These are phyloP conservation scores for Kwoniella botswanensis DNA, from an alignment of 768 basidiomycete genomes.

Conservation along the genomic window DNA sequence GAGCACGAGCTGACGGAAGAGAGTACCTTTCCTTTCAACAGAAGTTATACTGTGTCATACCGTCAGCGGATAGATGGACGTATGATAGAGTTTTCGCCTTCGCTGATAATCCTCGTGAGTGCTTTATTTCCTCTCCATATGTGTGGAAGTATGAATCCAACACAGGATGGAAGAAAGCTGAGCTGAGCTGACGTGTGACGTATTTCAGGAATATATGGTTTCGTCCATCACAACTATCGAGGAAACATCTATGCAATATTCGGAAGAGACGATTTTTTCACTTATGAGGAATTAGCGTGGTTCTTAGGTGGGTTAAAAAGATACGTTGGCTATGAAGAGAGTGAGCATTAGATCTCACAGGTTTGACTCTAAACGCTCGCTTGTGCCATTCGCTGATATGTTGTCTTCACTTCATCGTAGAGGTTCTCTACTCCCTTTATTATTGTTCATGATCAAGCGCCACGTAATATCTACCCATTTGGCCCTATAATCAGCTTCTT, in stretches of 20 bases:
- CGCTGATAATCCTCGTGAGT: not conserved
- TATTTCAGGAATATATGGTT: not conserved
- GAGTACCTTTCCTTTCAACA: not conserved
- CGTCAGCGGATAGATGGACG: not conserved
- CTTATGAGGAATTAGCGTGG: not conserved
- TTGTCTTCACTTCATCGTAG: not conserved
- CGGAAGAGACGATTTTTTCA: not conserved
- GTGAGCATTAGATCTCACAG: not conserved
- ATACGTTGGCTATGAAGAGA: not conserved
- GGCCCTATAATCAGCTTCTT: no score
- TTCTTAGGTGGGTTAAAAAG: not conserved
- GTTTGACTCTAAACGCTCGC: not conserved
- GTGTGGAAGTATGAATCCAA: no score
- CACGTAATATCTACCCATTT: no score
- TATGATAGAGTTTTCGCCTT: not conserved
- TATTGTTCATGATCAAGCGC: not conserved
- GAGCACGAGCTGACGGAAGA: no score
- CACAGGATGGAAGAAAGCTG: no score
- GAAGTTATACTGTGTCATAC: conserved; percentile 1
- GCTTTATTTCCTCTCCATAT: not conserved
- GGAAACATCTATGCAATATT: not conserved
- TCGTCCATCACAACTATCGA: not conserved
- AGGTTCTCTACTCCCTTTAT: not conserved
- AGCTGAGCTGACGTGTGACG: not conserved
- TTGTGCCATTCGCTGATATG: not conserved